These are phyloP conservation scores for Fusarium poae DNA, from an alignment of 2,329 filamentous ascomycete genomes.

Conservation along the genomic window DNA sequence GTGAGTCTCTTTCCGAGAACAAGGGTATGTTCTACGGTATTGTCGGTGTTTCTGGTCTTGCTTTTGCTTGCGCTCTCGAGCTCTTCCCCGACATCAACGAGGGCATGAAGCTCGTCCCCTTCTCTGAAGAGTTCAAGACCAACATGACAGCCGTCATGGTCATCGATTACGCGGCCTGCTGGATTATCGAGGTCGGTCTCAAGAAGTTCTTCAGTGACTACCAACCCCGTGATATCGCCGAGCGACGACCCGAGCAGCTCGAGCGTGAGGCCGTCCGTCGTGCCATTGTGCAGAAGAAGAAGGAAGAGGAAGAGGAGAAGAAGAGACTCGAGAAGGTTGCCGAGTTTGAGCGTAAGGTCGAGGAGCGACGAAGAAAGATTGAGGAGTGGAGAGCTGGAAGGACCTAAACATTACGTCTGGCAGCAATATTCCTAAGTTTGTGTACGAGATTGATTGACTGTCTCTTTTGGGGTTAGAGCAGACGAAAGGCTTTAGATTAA, in stretches of 20 bases:
- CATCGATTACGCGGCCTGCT: constrained; percentile 88
- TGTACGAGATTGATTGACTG: constrained; percentile 11
- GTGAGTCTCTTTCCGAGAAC: constrained; percentile 95
- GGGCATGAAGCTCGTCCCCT: constrained; percentile 91
- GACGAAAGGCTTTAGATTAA: constrained; percentile 30
- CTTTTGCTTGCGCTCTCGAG: constrained; percentile 94
- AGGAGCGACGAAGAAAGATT: constrained; percentile 63
- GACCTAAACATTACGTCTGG: background rate
- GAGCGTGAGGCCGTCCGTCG: constrained; percentile 77
- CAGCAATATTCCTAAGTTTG: background rate
- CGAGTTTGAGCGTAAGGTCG: constrained; percentile 70
- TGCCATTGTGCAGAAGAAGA: constrained; percentile 62
- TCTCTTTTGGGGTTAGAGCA: constrained; percentile 25
- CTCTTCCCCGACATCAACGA: constrained; percentile 96
- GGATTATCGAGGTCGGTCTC: constrained; percentile 84
- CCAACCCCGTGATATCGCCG: constrained; percentile 91
- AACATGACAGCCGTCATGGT: constrained; percentile 89
- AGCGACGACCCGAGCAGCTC: constrained; percentile 87
- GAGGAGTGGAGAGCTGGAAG: constrained; percentile 61
- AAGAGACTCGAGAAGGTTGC: constrained; percentile 67
- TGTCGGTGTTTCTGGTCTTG: constrained; percentile 87
- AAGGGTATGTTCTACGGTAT: constrained; percentile 98
- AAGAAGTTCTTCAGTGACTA: constrained; percentile 92
- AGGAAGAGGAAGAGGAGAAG: constrained; percentile 65
- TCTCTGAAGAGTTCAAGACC: constrained; percentile 87